Conservation (phyloP, 495 filamentous ascomycete genomes). For the Lasiosphaeria miniovina region DNA sequence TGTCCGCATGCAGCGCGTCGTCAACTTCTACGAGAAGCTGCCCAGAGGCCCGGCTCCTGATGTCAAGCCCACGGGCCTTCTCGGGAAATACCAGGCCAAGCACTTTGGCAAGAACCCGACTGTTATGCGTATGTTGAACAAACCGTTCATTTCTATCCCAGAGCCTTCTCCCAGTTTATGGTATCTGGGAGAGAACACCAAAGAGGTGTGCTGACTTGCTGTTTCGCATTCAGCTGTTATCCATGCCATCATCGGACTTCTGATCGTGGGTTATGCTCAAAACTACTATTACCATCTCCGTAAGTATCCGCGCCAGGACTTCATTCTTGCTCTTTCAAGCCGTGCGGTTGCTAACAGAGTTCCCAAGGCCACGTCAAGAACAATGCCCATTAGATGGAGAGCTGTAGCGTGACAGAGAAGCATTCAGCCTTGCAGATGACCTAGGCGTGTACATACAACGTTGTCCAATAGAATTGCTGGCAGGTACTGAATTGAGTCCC, state of each 20-base stretch:
- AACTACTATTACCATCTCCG: slow-evolving; percentile 99
- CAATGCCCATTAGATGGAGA: slow-evolving; percentile 77
- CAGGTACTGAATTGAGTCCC: slow-evolving; percentile 11
- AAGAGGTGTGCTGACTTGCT: slow-evolving; percentile 19
- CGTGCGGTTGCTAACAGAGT: slow-evolving; percentile 1
- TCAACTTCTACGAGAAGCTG: slow-evolving; percentile 97
- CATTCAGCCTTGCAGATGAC: slow-evolving; percentile 22
- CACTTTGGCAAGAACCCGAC: slow-evolving; percentile 94
- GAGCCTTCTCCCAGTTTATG: neutral
- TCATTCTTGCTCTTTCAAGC: neutral
- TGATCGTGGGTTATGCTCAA: slow-evolving; percentile 84
- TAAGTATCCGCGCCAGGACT: slow-evolving; percentile 47
- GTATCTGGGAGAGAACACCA: neutral
- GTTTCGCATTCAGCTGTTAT: slow-evolving; percentile 62
- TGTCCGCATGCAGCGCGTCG: slow-evolving; percentile 90
- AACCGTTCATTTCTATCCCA: neutral
- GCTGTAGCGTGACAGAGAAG: slow-evolving; percentile 7
- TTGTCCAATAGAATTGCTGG: slow-evolving; percentile 31
- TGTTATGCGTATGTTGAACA: slow-evolving; percentile 69
- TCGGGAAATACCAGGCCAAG: slow-evolving; percentile 84
- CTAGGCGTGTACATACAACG: slow-evolving; percentile 45
- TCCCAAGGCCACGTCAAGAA: slow-evolving; percentile 94
- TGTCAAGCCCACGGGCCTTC: slow-evolving; percentile 70
- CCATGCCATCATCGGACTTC: slow-evolving; percentile 73
- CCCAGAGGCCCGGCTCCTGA: slow-evolving; percentile 84